Conservation (phyloP, 1,139 yeast genomes). For the Yamadazyma membranifaciens region DNA sequence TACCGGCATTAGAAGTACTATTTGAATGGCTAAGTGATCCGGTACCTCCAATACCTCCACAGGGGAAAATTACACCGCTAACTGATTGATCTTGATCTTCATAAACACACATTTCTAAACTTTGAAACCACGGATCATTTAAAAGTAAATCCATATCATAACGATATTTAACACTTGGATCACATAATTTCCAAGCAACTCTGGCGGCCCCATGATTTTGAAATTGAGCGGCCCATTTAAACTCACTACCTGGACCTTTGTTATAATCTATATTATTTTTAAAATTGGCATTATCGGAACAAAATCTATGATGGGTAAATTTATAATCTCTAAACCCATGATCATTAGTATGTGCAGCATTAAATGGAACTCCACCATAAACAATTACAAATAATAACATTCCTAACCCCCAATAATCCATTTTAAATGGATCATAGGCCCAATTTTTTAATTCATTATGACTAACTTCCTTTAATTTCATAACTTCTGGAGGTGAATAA, state of each 20-base stretch:
- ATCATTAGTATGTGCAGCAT: conserved; percentile 50
- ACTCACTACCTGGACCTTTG: conserved; percentile 68
- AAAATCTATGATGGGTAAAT: conserved; percentile 50
- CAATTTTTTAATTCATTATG: conserved; percentile 35
- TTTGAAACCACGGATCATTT: conserved; percentile 62
- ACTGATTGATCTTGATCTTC: conserved; percentile 52
- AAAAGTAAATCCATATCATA: conserved; percentile 55
- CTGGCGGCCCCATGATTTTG: conserved; percentile 59
- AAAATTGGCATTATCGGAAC: conserved; percentile 52
- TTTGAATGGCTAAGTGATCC: conserved; percentile 14
- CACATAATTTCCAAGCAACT: conserved; percentile 74
- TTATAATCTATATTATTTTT: conserved; percentile 44
- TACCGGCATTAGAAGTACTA: conserved; percentile 23
- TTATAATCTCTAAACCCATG: conserved; percentile 57
- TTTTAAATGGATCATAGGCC: conserved; percentile 63
- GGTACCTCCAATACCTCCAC: conserved; percentile 10
- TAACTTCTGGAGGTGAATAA: conserved; percentile 76
- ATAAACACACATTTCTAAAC: conserved; percentile 59
- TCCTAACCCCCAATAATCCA: conserved; percentile 77
- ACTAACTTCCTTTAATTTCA: conserved; percentile 47
- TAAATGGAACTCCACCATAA: conserved; percentile 62
- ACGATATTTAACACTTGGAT: conserved; percentile 55
- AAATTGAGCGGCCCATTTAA: conserved; percentile 61
- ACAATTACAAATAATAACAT: conserved; percentile 60
- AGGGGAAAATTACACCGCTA: conserved; percentile 35